Conservation (phyloP, 768 basidiomycete species). For the Boletus subparvulus region DNA sequence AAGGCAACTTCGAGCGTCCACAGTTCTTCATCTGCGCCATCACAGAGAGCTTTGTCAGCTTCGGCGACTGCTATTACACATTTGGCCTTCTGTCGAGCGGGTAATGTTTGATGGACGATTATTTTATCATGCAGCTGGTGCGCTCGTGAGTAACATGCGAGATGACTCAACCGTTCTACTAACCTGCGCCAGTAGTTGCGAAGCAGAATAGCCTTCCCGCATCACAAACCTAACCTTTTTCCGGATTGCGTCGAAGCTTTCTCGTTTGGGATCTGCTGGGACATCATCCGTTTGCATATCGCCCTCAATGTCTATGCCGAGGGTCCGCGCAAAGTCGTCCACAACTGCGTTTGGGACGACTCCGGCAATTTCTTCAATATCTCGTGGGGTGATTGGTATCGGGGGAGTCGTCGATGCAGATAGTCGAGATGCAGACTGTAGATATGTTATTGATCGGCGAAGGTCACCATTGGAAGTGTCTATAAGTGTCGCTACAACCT, state of each 20-base stretch:
- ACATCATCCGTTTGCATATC: slow-evolving; percentile 48
- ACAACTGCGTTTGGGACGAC: slow-evolving; percentile 82
- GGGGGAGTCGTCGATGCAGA: slow-evolving; percentile 73
- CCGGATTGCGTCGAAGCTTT: slow-evolving; percentile 62
- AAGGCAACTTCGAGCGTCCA: slow-evolving; percentile 92
- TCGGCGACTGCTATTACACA: slow-evolving; percentile 88
- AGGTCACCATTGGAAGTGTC: slow-evolving; percentile 87
- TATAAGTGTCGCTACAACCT: slow-evolving; percentile 73
- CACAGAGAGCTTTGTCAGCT: slow-evolving; percentile 93
- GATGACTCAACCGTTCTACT: slow-evolving; percentile 18
- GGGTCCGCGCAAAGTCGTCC: slow-evolving; percentile 58
- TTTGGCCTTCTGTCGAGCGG: slow-evolving; percentile 74
- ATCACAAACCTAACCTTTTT: slow-evolving; percentile 73
- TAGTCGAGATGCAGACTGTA: slow-evolving; percentile 92
- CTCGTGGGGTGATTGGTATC: slow-evolving; percentile 66
- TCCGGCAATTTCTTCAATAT: slow-evolving; percentile 96
- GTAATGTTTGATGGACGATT: slow-evolving; percentile 77
- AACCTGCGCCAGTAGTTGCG: slow-evolving; percentile 87
- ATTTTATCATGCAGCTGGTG: slow-evolving; percentile 86
- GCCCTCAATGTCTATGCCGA: slow-evolving; percentile 72
- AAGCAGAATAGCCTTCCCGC: slow-evolving; percentile 89
- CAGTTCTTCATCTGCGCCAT: slow-evolving; percentile 96
- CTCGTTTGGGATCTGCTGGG: slow-evolving; percentile 22
- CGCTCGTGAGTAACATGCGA: slow-evolving; percentile 7
- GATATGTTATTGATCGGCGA: slow-evolving; percentile 94